These are phyloP conservation scores for Evernia prunastri DNA, from an alignment of 495 filamentous ascomycete genomes.

Conservation along the genomic window DNA sequence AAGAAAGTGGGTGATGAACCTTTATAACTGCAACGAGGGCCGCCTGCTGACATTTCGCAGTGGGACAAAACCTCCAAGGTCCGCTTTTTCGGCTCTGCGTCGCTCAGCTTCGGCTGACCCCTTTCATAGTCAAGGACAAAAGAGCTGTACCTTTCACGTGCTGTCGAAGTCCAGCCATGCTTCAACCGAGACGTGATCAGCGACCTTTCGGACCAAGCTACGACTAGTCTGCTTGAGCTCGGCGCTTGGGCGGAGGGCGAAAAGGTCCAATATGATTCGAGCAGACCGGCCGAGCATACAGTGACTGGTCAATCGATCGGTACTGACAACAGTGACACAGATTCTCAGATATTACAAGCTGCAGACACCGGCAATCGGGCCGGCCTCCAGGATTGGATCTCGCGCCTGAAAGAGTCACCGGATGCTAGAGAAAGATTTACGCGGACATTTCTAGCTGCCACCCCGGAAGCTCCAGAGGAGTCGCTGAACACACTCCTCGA, in stretches of 20 bases:
- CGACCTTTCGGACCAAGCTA: slow-evolving; percentile 92
- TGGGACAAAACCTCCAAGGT: slow-evolving; percentile 99
- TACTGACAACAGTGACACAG: slow-evolving; percentile 77
- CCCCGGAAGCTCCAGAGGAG: slow-evolving; percentile 75
- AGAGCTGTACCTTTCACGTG: slow-evolving; percentile 89
- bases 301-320: slow-evolving; percentile 57
- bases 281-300: slow-evolving; percentile 53
- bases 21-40: slow-evolving; percentile 3
- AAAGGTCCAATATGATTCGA: slow-evolving; percentile 69
- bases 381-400: slow-evolving; percentile 57
- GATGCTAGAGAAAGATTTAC: slow-evolving; percentile 69
- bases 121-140: slow-evolving; percentile 75
- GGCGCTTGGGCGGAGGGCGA: slow-evolving; percentile 97
- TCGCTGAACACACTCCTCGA: slow-evolving; percentile 69
- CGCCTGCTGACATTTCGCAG: slow-evolving; percentile 34
- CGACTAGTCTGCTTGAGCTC: slow-evolving; percentile 83
- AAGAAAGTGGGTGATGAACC: slow-evolving; percentile 64
- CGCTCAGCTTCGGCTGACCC: slow-evolving; percentile 23
- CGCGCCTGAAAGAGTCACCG: slow-evolving; percentile 46
- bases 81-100: slow-evolving; percentile 21
- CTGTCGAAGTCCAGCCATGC: slow-evolving; percentile 95
- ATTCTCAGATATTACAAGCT: slow-evolving; percentile 81
- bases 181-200: slow-evolving; percentile 96
- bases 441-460: slow-evolving; percentile 78
- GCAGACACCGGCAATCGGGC: slow-evolving; percentile 65